Conservation (phyloP, 169 alveolate species). For the Cryptosporidium bovis region DNA sequence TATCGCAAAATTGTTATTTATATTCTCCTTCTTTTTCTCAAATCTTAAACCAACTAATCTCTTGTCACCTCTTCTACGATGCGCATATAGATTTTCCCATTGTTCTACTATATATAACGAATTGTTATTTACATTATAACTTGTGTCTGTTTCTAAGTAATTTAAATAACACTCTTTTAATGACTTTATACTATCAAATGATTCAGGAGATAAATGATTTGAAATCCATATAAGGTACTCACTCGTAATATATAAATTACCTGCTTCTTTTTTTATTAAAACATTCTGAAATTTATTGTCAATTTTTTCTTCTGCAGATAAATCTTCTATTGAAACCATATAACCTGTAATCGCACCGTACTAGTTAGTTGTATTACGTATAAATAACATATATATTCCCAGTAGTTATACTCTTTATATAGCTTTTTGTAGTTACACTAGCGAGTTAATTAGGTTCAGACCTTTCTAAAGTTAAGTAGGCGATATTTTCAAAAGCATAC, state of each 20-base stretch:
- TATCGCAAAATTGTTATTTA: neutral
- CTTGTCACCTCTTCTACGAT: slow-evolving; percentile 49
- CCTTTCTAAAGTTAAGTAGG: too few relatives aligned
- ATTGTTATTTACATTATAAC: slow-evolving; percentile 7
- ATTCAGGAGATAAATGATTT: neutral
- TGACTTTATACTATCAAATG: slow-evolving; percentile 2
- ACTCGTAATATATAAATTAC: slow-evolving; percentile 35
- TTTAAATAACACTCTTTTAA: slow-evolving; percentile 22
- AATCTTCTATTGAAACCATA: too few relatives aligned
- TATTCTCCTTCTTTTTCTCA: slow-evolving; percentile 26
- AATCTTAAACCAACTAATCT: slow-evolving; percentile 54
- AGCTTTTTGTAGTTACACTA: too few relatives aligned
- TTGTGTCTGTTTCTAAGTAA: neutral
- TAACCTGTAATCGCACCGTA: too few relatives aligned
- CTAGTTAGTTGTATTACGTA: too few relatives aligned
- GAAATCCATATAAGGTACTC: slow-evolving; percentile 52
- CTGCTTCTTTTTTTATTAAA: slow-evolving; percentile 38
- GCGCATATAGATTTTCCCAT: slow-evolving; percentile 62
- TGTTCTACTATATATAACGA: slow-evolving; percentile 1
- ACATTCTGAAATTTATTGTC: slow-evolving; percentile 11
- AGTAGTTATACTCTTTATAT: too few relatives aligned
- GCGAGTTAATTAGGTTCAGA: too few relatives aligned
- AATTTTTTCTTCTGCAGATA: slow-evolving; percentile 2
- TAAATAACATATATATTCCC: too few relatives aligned
- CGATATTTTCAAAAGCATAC: too few relatives aligned